Evolutionary conservation across 768 basidiomycete genomes (phyloP), one percentile per base, ranked within the genome.

Genomic region (Russula dissimulans): DNA sequence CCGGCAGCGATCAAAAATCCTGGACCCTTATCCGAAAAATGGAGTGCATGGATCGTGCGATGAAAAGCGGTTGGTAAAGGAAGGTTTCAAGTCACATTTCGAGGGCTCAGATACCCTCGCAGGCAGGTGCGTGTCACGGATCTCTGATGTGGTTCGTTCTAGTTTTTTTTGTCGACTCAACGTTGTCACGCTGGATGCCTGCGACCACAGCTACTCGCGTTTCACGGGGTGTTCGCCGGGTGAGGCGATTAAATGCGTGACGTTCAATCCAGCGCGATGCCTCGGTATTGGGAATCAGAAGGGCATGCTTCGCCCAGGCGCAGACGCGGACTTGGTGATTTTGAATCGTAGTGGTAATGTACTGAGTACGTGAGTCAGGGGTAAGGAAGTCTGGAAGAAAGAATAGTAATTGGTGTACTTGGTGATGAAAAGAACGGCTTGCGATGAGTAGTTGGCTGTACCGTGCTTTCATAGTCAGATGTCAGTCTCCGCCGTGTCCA

Each of bases 41-140:
- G 93, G 93, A 8, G 74, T 87, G 14, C 87, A 95, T 68, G 84
- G 87, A 66, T 95, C 92, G 91, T 84, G 93, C 15, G 89, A 90
- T 63, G 89, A 87, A 7, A 81, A 85, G 66, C 80, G 81, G 5
- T 84, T 94, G 67, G 79, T 89, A 58, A 93, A 94, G 71, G 81
- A 87, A 61, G 92, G 91, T 9, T 80, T 86, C 63, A 85, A 79
- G 69, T 80, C 95, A 41, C 89, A 85, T 70, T 74, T 95, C 12
- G 89, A 89, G 68, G 91, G 89, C 22, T 94, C 91, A 1, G 79
- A 84, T 60, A 95, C 92, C 1, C 83, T 95, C 57, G 93, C 93
- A 1, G 93, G 92, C 69, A 91, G 89, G 89, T 89, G 51, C 54
- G 49, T 52, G 36, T 14, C 15, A 78, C 55, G 31, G 44, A 31